Evolutionary conservation across 2,329 filamentous ascomycete genomes (phyloP).

Genomic region (Rosellinia necatrix): DNA sequence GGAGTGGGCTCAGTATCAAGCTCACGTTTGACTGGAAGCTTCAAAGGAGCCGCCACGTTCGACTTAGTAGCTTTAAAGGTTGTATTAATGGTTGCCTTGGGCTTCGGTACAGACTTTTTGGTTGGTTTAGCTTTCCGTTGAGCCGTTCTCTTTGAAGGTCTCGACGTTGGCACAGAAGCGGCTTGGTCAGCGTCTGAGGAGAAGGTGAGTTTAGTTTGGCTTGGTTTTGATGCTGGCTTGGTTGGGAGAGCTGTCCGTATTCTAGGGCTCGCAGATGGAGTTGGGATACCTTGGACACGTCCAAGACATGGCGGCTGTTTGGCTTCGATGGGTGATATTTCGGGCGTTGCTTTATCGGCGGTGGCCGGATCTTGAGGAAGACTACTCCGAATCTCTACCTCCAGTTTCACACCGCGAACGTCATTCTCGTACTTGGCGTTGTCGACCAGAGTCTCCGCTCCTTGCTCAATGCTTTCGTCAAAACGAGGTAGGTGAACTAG

Average conservation of each 20-base stretch:
- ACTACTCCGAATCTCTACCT: slow-evolving; percentile 49
- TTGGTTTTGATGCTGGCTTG: slow-evolving; percentile 49
- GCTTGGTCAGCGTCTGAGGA: slow-evolving; percentile 34
- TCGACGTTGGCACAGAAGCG: slow-evolving; percentile 37
- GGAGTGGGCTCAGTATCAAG: slow-evolving; percentile 27
- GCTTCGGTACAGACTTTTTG: slow-evolving; percentile 50
- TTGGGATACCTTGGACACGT: slow-evolving; percentile 57
- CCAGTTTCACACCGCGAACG: slow-evolving; percentile 45
- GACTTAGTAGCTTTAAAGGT: slow-evolving; percentile 39
- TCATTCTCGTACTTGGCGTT: slow-evolving; percentile 50
- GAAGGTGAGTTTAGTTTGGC: slow-evolving; percentile 59
- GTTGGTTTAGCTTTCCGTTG: slow-evolving; percentile 46
- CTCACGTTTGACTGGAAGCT: slow-evolving; percentile 36
- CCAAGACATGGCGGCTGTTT: slow-evolving; percentile 49
- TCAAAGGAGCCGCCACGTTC: slow-evolving; percentile 23
- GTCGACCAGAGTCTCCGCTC: slow-evolving; percentile 52
- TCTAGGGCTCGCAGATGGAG: slow-evolving; percentile 61
- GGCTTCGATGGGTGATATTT: slow-evolving; percentile 35
- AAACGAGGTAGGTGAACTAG: slow-evolving; percentile 67
- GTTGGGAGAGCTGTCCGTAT: slow-evolving; percentile 47
- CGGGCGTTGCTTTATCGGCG: slow-evolving; percentile 35
- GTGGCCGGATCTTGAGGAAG: slow-evolving; percentile 22
- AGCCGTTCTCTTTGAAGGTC: slow-evolving; percentile 41
- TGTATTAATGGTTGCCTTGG: slow-evolving; percentile 37
- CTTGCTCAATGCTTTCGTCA: slow-evolving; percentile 58